phyloP scores from a whole-genome alignment of 352 stramenopile species.

The Plasmopara halstedii region DNA sequence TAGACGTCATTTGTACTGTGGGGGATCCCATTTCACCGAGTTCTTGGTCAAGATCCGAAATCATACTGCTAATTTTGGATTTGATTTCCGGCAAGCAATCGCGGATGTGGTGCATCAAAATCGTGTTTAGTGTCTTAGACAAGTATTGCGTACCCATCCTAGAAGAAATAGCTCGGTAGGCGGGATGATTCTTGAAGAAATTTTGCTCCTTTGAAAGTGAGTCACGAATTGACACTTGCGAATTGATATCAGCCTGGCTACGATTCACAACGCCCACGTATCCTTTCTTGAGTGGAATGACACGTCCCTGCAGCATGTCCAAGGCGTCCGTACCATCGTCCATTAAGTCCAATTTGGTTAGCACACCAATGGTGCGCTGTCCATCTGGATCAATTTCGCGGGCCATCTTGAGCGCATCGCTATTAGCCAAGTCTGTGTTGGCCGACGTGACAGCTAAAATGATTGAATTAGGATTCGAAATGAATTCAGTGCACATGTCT shows the following conservation, averaged over 20 bases:
- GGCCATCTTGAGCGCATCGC: slow-evolving; percentile 97
- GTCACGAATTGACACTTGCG: slow-evolving; percentile 92
- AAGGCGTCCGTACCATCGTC: slow-evolving; percentile 97
- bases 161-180: slow-evolving; percentile 89
- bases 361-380: slow-evolving; percentile 96
- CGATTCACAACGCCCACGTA: slow-evolving; percentile 99
- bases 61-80: slow-evolving; percentile 93
- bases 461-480: slow-evolving; percentile 98
- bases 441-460: slow-evolving; percentile 98
- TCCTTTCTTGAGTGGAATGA: slow-evolving; percentile 96
- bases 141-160: slow-evolving; percentile 96
- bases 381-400: slow-evolving; percentile 89
- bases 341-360: slow-evolving; percentile 99
- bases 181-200: slow-evolving; percentile 97
- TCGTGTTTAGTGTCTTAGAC: slow-evolving; percentile 95
- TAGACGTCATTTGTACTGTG: slow-evolving; percentile 82
- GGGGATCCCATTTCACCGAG: slow-evolving; percentile 92
- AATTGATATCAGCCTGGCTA: slow-evolving; percentile 98
- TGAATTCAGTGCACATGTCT: slow-evolving; percentile 98
- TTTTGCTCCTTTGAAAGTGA: slow-evolving; percentile 92
- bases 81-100: slow-evolving; percentile 99
- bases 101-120: slow-evolving; percentile 99
- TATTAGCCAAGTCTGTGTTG: slow-evolving; percentile 99
- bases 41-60: slow-evolving; percentile 92
- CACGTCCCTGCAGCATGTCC: slow-evolving; percentile 94